Percentiles rank a stretch among this genome's conserved stretches.
Evolutionary conservation across 2,329 filamentous ascomycete genomes (phyloP).

Genomic region (Fonsecaea multimorphosa): DNA sequence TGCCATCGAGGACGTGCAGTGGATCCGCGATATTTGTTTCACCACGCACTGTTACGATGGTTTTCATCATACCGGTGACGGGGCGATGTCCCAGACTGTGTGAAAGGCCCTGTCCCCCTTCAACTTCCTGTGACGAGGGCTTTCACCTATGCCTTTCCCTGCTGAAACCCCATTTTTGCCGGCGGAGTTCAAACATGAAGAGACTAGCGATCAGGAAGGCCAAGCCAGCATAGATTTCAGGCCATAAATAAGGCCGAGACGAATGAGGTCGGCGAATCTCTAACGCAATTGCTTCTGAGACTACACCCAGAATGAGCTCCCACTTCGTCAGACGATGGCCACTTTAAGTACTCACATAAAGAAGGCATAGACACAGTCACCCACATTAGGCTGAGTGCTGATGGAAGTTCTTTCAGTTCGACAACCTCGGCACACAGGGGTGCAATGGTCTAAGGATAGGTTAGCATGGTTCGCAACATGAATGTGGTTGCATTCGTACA

Average conservation of each 20-base stretch:
- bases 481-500: slow-evolving; percentile 16
- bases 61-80: not conserved
- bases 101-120: not conserved
- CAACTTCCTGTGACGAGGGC: not conserved
- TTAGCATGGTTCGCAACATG: slow-evolving; percentile 13
- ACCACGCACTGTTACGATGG: not conserved
- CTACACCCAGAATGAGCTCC: slow-evolving; percentile 35
- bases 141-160: slow-evolving; percentile 35
- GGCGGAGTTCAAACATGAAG: slow-evolving; percentile 38
- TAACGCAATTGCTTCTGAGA: slow-evolving; percentile 60
- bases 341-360: slow-evolving; percentile 48
- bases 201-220: slow-evolving; percentile 38
- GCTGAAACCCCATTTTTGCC: slow-evolving; percentile 35
- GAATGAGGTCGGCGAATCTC: slow-evolving; percentile 55
- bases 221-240: slow-evolving; percentile 58
- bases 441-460: slow-evolving; percentile 39
- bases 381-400: slow-evolving; percentile 42
- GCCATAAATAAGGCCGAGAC: slow-evolving; percentile 55
- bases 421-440: slow-evolving; percentile 42
- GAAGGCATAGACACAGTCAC: slow-evolving; percentile 47
- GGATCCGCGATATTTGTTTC: not conserved
- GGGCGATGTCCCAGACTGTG: not conserved
- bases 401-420: slow-evolving; percentile 40
- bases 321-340: not conserved
- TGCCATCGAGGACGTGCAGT: not conserved